A percentile compares a stretch with the other conserved stretches of the same genome.
phyloP scores from a whole-genome alignment of 257 asterid species.

The Plantago major region DNA sequence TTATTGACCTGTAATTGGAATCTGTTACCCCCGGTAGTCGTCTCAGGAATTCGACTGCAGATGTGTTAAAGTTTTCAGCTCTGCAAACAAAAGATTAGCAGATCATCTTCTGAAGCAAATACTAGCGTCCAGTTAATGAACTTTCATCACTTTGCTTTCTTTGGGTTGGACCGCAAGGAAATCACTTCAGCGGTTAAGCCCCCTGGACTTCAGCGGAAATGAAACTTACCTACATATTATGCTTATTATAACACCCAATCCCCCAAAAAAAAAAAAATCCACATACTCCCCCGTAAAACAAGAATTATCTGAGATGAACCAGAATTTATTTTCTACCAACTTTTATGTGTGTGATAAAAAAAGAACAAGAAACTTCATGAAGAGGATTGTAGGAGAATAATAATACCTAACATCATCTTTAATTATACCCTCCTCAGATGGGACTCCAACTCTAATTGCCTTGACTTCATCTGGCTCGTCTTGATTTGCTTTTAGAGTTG shows the following conservation, averaged over 20 bases:
- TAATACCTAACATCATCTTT: slow-evolving; percentile 78
- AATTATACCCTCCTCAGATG: slow-evolving; percentile 93
- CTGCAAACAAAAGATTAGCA: slow-evolving; percentile 28
- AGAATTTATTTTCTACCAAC: too few relatives aligned
- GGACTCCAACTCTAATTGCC: slow-evolving; percentile 95
- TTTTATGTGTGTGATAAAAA: background rate
- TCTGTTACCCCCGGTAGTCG: slow-evolving; percentile 94
- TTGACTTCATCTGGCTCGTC: slow-evolving; percentile 96
- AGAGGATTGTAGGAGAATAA: background rate
- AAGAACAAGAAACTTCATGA: slow-evolving; percentile 8
- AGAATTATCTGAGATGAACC: too few relatives aligned
- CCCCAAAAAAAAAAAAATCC: too few relatives aligned
- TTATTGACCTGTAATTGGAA: slow-evolving; percentile 73
- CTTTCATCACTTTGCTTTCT: too few relatives aligned
- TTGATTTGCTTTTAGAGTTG: slow-evolving; percentile 83
- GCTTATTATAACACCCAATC: too few relatives aligned
- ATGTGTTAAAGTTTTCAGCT: slow-evolving; percentile 87
- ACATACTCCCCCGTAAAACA: too few relatives aligned
- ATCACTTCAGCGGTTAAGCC: too few relatives aligned
- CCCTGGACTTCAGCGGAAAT: too few relatives aligned
- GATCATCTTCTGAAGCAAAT: background rate
- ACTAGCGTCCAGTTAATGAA: too few relatives aligned
- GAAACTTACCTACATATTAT: too few relatives aligned
- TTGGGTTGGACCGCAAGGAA: too few relatives aligned
- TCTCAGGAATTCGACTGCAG: slow-evolving; percentile 91